Evolutionary conservation across 1,139 yeast species (phyloP), one percentile per base, ranked within the genome.

Genomic region (Zhuliangozyma blackwelliae): DNA sequence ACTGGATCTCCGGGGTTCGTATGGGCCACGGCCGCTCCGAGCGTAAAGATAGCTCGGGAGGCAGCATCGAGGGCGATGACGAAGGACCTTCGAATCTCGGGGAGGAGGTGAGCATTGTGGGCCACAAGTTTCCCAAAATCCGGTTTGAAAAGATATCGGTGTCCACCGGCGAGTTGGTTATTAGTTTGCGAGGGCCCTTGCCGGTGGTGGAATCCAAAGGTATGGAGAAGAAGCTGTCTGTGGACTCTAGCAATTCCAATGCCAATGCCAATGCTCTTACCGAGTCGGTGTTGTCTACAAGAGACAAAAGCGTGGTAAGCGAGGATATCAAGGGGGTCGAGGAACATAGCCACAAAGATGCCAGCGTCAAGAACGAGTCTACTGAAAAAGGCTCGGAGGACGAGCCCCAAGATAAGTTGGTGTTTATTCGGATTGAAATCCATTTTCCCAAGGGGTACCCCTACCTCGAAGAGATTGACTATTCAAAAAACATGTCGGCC

Each of bases 1-100:
- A 83, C 47, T 92, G 98, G 98, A 82, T 92, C 30, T 82, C 96
- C 0, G 97, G 97, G 33, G 95, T 92, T 6, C 69, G 92, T 38
- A 79, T 77, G 63, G 88, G 88, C 1, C 51, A 43, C 32, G 19
- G 10, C 26, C 37, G 32, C 30, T 39, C 33, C 7, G 49, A 48
- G 4, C 37, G 52, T 8, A 46, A 48, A 5, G 46, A 43, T 27
- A 46, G 46, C 20, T 33, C 38, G 8, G 10, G 10, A 7, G 23
- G 23, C 23, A 9, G 5, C 5, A 9, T 7, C 5, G 23, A 22
- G 7, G 23, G 23, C 5, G 60, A 52, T 27, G 77, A 67, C 41
- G 75, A 65, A 43, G 72, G 68, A 25, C 89, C 83, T 2, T 75
- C 80, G 12, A 87, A 86, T 50, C 60, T 90, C 19, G 96, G 96